Evolutionary conservation across 495 filamentous ascomycete species (phyloP).

Genomic region (Penicillium canescens): DNA sequence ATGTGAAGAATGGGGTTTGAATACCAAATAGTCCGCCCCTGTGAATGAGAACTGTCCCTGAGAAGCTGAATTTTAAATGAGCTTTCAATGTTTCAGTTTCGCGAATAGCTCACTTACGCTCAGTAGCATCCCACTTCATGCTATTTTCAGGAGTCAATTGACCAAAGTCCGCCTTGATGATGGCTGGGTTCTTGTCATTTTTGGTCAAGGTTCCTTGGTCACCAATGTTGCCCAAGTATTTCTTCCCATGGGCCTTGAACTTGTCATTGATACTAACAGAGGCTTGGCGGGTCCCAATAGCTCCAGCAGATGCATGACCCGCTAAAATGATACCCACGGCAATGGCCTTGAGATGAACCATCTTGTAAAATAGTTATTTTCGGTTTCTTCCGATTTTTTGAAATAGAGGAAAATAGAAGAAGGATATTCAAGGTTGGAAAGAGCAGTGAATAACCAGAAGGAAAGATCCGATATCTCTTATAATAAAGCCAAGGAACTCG

Average conservation of each 20-base stretch:
- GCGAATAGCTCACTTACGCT: conserved; percentile 21
- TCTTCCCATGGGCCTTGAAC: conserved; percentile 23
- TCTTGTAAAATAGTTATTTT: neutral
- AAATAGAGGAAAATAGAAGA: too few species aligned
- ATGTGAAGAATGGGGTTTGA: neutral
- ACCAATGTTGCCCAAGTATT: conserved; percentile 25
- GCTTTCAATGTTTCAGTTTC: neutral
- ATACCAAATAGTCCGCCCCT: conserved; percentile 42
- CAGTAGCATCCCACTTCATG: conserved; percentile 55
- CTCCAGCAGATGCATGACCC: conserved; percentile 4
- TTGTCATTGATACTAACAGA: conserved; percentile 21
- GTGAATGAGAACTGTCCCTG: conserved; percentile 44
- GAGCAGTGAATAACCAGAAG: too few species aligned
- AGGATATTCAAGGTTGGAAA: too few species aligned
- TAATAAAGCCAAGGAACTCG: too few species aligned
- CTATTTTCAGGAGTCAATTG: conserved; percentile 56
- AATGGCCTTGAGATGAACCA: conserved; percentile 11
- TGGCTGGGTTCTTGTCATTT: conserved; percentile 23
- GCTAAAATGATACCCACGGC: conserved; percentile 11
- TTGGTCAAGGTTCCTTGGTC: conserved; percentile 30
- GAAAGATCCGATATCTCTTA: too few species aligned
- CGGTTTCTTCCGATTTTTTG: too few species aligned
- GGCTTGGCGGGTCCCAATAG: conserved; percentile 15
- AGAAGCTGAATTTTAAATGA: conserved; percentile 21
- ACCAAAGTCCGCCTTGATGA: conserved; percentile 50